A percentile compares a stretch with the other conserved stretches of the same genome.
These are phyloP conservation scores for Alternaria ethzedia DNA, from an alignment of 2,329 filamentous ascomycete species.

Conservation along the genomic window DNA sequence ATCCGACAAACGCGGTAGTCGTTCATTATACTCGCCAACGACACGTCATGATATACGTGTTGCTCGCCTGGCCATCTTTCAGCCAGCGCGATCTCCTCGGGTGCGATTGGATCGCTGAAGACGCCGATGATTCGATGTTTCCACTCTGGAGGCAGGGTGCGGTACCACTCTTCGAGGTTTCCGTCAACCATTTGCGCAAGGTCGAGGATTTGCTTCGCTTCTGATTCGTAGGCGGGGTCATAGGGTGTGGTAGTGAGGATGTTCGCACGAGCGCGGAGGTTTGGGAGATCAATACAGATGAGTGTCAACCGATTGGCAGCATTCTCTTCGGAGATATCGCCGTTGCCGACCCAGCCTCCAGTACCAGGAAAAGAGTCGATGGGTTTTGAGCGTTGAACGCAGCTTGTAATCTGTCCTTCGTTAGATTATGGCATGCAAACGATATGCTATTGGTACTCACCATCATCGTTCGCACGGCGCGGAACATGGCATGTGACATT, in stretches of 20 bases:
- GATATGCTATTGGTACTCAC: constrained; percentile 19
- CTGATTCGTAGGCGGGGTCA: constrained; percentile 22
- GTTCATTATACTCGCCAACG: constrained; percentile 49
- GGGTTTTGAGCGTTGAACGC: constrained; percentile 48
- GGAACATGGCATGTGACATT: constrained; percentile 48
- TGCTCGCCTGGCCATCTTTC: constrained; percentile 48
- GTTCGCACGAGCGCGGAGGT: constrained; percentile 45
- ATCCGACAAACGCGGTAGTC: constrained; percentile 51
- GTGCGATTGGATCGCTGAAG: constrained; percentile 25
- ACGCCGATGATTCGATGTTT: constrained; percentile 42
- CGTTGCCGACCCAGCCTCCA: constrained; percentile 43
- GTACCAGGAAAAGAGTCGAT: constrained; percentile 47
- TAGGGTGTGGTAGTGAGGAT: constrained; percentile 35
- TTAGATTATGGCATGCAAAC: not conserved
- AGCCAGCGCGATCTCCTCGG: constrained; percentile 36
- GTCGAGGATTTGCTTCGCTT: constrained; percentile 43
- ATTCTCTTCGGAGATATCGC: constrained; percentile 44
- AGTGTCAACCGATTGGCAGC: constrained; percentile 50
- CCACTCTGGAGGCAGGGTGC: constrained; percentile 45
- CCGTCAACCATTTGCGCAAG: constrained; percentile 46
- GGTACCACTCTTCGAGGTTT: constrained; percentile 47
- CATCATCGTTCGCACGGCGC: constrained; percentile 51
- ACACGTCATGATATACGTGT: constrained; percentile 49
- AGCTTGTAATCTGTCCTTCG: constrained; percentile 44
- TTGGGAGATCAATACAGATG: constrained; percentile 49